phyloP scores from a whole-genome alignment of 78 protist genomes.

The slime mould (Dictyostelium discoideum) region DNA sequence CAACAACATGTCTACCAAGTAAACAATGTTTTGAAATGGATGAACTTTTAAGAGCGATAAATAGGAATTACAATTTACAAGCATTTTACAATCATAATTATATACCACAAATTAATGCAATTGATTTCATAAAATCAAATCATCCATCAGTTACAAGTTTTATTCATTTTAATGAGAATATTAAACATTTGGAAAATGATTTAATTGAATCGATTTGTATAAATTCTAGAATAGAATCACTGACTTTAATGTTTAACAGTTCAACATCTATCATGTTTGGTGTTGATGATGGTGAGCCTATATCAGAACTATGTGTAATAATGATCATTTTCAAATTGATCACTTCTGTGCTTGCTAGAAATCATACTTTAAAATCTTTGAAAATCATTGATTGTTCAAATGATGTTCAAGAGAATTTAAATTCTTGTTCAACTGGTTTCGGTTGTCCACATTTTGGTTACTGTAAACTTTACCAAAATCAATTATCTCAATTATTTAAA shows the following conservation, averaged over 20 bases:
- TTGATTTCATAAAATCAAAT: neutral
- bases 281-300: neutral
- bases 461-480: neutral
- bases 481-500: neutral
- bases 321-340: slow-evolving; percentile 1
- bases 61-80: neutral
- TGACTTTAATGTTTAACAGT: slow-evolving; percentile 11
- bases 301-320: neutral
- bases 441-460: slow-evolving; percentile 9
- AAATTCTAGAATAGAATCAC: neutral
- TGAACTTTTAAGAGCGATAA: neutral
- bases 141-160: neutral
- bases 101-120: slow-evolving; percentile 1
- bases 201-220: neutral
- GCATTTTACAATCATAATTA: neutral
- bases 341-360: neutral
- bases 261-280: neutral
- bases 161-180: neutral
- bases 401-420: neutral
- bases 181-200: slow-evolving; percentile 5
- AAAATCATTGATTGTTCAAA: slow-evolving; percentile 1
- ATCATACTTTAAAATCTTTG: neutral
- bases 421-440: neutral
- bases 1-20: neutral
- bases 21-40: slow-evolving; percentile 14